Evolutionary conservation across 75 land plant species (phyloP).

Genomic region (Pinus taeda): DNA sequence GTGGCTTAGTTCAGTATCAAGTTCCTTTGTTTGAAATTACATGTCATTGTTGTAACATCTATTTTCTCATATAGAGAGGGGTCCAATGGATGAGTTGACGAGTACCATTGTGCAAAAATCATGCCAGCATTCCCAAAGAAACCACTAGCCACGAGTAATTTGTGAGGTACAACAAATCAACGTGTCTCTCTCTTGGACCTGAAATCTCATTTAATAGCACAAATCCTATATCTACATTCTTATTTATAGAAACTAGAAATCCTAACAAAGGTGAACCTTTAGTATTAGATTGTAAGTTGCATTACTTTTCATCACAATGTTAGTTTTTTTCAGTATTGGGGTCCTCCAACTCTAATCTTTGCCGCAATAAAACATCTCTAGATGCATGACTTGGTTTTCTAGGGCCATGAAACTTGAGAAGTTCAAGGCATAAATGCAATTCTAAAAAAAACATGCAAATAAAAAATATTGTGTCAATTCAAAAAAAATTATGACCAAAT

Average conservation of each 20-base stretch:
- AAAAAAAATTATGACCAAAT: neutral
- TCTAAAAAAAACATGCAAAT: constrained; percentile 31
- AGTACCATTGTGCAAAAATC: constrained; percentile 27
- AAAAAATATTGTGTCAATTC: neutral
- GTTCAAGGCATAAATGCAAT: constrained; percentile 47
- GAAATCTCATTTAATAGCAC: neutral
- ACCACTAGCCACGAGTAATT: constrained; percentile 60
- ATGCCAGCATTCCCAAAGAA: constrained; percentile 24
- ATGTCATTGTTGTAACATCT: constrained; percentile 23
- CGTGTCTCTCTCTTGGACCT: neutral
- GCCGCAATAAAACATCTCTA: constrained; percentile 8
- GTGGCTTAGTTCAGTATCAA: constrained; percentile 7
- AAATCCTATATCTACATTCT: constrained; percentile 1
- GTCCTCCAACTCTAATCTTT: neutral
- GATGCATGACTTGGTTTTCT: constrained; percentile 17
- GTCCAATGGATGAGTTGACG: constrained; percentile 33
- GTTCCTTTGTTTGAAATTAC: too few relatives aligned
- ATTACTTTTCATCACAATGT: too few relatives aligned
- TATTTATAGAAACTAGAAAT: neutral
- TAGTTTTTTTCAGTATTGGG: neutral
- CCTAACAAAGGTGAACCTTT: too few relatives aligned
- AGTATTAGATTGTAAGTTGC: too few relatives aligned
- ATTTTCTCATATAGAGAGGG: constrained; percentile 40
- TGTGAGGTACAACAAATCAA: constrained; percentile 20
- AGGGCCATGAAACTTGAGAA: constrained; percentile 30